phyloP scores from a whole-genome alignment of 2,329 filamentous ascomycete species.

The Claviceps monticola region DNA sequence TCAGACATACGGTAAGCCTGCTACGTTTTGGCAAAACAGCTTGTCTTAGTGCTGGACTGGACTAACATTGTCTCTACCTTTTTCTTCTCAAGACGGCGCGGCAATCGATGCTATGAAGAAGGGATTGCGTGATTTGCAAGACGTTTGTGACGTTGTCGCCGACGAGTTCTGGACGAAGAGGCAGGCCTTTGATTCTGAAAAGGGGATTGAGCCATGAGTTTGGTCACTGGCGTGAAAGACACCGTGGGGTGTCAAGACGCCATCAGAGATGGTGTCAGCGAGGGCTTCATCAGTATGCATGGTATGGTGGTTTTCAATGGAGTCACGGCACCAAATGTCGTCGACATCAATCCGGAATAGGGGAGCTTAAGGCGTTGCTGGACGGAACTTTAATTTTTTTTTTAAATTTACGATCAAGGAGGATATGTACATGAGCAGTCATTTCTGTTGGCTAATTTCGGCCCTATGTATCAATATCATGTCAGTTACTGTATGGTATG shows the following conservation, averaged over 20 bases:
- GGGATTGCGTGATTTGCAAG: constrained; percentile 75
- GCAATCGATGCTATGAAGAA: constrained; percentile 82
- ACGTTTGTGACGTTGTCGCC: constrained; percentile 85
- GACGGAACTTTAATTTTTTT: constrained; percentile 10
- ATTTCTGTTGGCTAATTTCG: constrained; percentile 34
- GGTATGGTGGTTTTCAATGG: background rate
- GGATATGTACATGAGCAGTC: constrained; percentile 22
- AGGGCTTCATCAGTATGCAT: constrained; percentile 6
- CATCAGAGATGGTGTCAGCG: background rate
- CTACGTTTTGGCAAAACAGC: constrained; percentile 6
- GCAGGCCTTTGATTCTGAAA: constrained; percentile 20
- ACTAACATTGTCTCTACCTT: background rate
- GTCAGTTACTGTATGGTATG: background rate
- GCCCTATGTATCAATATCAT: constrained; percentile 25
- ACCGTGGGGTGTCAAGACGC: background rate
- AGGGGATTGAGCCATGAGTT: constrained; percentile 19
- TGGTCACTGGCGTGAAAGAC: background rate
- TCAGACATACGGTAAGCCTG: constrained; percentile 73
- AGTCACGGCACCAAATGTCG: background rate
- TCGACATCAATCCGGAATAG: constrained; percentile 6
- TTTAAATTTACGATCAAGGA: constrained; percentile 7
- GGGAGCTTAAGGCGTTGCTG: constrained; percentile 19
- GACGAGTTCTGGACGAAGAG: constrained; percentile 65
- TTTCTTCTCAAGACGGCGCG: constrained; percentile 45
- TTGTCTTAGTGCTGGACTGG: constrained; percentile 1